A percentile compares a stretch with the other conserved stretches of the same genome.
Evolutionary conservation across 805 yeast genomes (phyloP).

Genomic region (Blastobotrys mokoenaii): DNA sequence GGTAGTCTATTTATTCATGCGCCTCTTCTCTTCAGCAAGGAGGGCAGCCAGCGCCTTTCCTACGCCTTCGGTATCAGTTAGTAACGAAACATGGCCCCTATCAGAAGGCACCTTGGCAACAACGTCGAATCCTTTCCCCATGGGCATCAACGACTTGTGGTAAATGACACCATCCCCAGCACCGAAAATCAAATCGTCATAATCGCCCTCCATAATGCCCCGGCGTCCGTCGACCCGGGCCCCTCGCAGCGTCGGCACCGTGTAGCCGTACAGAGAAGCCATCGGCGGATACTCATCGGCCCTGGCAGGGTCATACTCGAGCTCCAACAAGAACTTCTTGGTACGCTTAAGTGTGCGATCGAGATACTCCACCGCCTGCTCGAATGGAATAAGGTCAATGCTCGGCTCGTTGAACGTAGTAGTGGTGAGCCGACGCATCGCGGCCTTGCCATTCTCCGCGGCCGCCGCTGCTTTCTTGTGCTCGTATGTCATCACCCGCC

Average conservation of each 20-base stretch:
- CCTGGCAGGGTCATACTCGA: constrained; percentile 44
- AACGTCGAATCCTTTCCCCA: constrained; percentile 58
- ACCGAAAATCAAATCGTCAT: constrained; percentile 71
- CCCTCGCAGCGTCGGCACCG: constrained; percentile 79
- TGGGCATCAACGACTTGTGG: constrained; percentile 77
- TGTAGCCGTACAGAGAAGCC: constrained; percentile 72
- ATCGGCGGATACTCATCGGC: constrained; percentile 64
- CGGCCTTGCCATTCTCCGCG: not conserved
- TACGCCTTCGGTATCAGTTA: constrained; percentile 66
- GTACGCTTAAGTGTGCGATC: constrained; percentile 52
- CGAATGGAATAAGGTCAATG: constrained; percentile 17
- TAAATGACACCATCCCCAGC: constrained; percentile 93
- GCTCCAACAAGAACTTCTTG: constrained; percentile 45
- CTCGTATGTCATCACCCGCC: constrained; percentile 5
- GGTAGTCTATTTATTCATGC: not conserved
- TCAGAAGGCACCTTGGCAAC: constrained; percentile 57
- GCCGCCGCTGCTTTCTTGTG: not conserved
- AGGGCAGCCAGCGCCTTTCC: constrained; percentile 64
- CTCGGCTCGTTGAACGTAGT: constrained; percentile 7
- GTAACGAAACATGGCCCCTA: constrained; percentile 70
- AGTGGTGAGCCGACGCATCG: constrained; percentile 1
- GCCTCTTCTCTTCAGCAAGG: constrained; percentile 31
- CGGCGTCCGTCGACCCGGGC: constrained; percentile 53
- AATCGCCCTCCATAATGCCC: constrained; percentile 63
- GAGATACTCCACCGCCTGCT: constrained; percentile 60